phyloP scores from a whole-genome alignment of 305 asterid species.

The Plantago rigida region DNA sequence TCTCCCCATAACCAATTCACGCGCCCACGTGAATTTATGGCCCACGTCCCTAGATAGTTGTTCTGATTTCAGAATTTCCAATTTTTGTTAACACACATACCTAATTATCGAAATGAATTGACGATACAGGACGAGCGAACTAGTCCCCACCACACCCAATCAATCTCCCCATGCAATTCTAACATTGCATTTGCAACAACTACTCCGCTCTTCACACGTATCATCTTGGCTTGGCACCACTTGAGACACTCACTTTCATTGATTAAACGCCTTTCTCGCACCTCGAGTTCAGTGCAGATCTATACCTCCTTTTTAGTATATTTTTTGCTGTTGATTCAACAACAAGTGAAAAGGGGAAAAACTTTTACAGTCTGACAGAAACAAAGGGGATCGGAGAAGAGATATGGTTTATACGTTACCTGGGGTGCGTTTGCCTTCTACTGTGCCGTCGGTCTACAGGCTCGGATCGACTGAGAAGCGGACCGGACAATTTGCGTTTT shows the following conservation, averaged over 20 bases:
- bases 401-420: constrained; percentile 49
- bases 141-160: constrained; percentile 36
- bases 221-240: constrained; percentile 28
- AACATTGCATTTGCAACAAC: neutral
- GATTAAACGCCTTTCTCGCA: neutral
- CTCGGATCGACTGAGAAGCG: constrained; percentile 36
- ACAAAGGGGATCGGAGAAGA: neutral
- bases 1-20: neutral
- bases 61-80: no score
- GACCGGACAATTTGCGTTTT: constrained; percentile 29
- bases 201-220: constrained; percentile 35
- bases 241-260: neutral
- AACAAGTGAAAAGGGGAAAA: constrained; percentile 2
- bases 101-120: constrained; percentile 11
- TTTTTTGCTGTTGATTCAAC: neutral
- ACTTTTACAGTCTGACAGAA: neutral
- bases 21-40: constrained; percentile 1
- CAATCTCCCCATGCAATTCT: constrained; percentile 34
- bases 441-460: constrained; percentile 42
- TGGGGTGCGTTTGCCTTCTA: constrained; percentile 41
- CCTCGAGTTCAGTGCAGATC: constrained; percentile 45
- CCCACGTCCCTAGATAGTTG: neutral
- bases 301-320: neutral
- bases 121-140: constrained; percentile 24
- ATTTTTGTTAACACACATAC: neutral